Conservation (phyloP, 805 yeast species). For the Saccharomycopsis fibuligera region DNA sequence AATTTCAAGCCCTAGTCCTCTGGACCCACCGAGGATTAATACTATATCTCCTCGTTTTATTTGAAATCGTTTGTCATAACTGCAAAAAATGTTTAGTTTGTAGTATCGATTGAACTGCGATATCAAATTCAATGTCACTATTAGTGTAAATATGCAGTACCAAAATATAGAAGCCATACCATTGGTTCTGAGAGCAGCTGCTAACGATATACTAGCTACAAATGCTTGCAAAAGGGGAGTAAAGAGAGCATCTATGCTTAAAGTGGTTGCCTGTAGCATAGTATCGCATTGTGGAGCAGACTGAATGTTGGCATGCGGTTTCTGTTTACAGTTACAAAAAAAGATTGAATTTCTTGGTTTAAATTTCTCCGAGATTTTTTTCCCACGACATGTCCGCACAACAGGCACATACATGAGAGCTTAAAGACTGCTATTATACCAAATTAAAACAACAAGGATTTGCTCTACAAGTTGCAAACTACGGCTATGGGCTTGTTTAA, state of each 20-base stretch:
- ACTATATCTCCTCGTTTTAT: conserved; percentile 10
- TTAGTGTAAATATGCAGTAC: not conserved
- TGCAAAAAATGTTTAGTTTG: not conserved
- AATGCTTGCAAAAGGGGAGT: not conserved
- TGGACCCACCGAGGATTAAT: conserved; percentile 39
- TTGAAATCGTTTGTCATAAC: not conserved
- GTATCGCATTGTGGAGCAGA: no score
- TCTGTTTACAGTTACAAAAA: no score
- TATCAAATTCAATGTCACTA: not conserved
- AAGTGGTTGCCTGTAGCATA: not conserved
- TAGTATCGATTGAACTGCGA: not conserved
- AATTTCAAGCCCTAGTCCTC: conserved; percentile 37
- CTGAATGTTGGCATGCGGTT: no score
- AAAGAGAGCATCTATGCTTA: conserved; percentile 4
- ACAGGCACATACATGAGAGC: no score
- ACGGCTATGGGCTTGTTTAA: no score
- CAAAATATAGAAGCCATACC: not conserved
- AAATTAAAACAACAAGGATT: no score
- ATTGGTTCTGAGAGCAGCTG: not conserved
- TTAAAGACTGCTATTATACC: no score
- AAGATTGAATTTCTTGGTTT: no score
- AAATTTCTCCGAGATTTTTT: no score
- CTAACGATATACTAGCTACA: not conserved
- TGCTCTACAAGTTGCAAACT: no score
- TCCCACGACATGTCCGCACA: no score